These are phyloP conservation scores for Huntiella savannae DNA, from an alignment of 2,329 filamentous ascomycete genomes.

Conservation along the genomic window DNA sequence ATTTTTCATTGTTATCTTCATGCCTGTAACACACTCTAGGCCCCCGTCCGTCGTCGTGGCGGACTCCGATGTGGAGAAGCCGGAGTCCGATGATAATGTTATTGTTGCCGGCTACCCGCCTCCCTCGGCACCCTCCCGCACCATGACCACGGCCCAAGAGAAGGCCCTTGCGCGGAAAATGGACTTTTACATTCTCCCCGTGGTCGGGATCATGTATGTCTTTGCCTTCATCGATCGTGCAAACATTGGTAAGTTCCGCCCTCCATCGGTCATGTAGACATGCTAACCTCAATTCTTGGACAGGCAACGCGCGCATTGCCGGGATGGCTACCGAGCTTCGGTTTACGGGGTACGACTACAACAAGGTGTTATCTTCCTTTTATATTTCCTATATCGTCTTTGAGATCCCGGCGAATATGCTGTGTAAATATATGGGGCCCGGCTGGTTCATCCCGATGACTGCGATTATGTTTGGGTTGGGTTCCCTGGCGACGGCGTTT, in stretches of 20 bases:
- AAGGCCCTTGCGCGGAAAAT: conserved; percentile 28
- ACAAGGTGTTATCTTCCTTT: conserved; percentile 46
- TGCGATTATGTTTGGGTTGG: conserved; percentile 42
- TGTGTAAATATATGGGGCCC: conserved; percentile 52
- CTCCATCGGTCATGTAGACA: not conserved
- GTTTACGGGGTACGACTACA: conserved; percentile 47
- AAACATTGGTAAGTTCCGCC: conserved; percentile 42
- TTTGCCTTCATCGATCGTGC: conserved; percentile 62
- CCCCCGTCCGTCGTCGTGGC: too few species aligned
- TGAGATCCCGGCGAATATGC: conserved; percentile 48
- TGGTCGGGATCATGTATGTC: conserved; percentile 45
- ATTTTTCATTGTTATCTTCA: too few species aligned
- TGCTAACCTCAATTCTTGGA: not conserved
- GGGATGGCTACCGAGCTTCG: conserved; percentile 43
- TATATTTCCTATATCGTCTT: conserved; percentile 58
- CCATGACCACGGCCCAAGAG: too few species aligned
- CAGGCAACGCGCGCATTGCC: conserved; percentile 49
- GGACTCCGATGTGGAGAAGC: too few species aligned
- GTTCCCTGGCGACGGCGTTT: conserved; percentile 46
- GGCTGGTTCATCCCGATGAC: conserved; percentile 50
- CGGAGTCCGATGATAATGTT: too few species aligned
- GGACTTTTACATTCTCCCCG: conserved; percentile 45
- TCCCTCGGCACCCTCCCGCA: too few species aligned
- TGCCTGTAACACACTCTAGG: too few species aligned
- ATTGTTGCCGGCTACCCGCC: too few species aligned